A percentile compares a stretch with the other conserved stretches of the same genome.
These are phyloP conservation scores for Linnemannia elongata DNA, from an alignment of 192 early-diverging fungal species.

Conservation along the genomic window DNA sequence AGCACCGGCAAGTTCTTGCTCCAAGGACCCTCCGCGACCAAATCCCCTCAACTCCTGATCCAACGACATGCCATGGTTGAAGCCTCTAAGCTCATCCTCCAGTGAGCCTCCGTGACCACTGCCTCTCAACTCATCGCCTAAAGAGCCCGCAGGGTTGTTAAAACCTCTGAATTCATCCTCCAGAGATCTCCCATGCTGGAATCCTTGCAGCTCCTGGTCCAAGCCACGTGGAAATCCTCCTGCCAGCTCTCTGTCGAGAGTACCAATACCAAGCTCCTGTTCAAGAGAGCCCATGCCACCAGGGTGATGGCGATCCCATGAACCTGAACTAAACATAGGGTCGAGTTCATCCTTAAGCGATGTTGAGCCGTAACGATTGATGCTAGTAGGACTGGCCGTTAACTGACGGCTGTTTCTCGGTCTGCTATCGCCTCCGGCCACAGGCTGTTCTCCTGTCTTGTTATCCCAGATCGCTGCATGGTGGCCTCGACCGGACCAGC, in stretches of 20 bases:
- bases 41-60: conserved; percentile 15
- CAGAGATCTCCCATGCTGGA: background rate
- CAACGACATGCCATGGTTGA: background rate
- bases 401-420: conserved; percentile 3
- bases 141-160: background rate
- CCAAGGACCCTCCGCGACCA: background rate
- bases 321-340: conserved; percentile 24
- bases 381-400: background rate
- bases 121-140: background rate
- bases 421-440: background rate
- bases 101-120: conserved; percentile 1
- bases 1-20: conserved; percentile 10
- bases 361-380: background rate
- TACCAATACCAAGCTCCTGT: conserved; percentile 20
- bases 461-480: conserved; percentile 54
- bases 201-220: conserved; percentile 25
- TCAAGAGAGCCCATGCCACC: conserved; percentile 13
- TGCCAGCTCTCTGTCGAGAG: conserved; percentile 8
- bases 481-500: conserved; percentile 34
- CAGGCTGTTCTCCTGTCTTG: conserved; percentile 39
- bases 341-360: conserved; percentile 21
- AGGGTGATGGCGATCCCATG: background rate
- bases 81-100: conserved; percentile 3
- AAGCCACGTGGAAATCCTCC: background rate
- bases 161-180: background rate